Base-by-base conservation (phyloP, 2,329 filamentous ascomycete species). In the Lecanicillium sp. region DNA sequence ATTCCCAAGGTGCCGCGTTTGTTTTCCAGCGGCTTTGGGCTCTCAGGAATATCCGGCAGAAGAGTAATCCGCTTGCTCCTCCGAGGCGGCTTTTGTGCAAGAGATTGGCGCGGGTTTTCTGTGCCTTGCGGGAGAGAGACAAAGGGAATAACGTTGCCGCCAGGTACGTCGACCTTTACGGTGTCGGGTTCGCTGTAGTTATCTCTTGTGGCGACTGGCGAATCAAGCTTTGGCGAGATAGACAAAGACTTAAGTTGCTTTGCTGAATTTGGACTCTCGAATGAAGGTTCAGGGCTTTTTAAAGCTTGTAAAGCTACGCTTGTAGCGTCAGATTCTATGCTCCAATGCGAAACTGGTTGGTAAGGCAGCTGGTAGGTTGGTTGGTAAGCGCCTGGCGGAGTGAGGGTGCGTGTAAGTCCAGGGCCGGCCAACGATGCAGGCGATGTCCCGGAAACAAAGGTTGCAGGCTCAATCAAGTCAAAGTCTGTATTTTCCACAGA, bases 11-110 rank as follows among this genome's bases (percentile, higher is more conserved):
- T 79, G 11, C 67, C 74, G 30, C 69, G 65, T 55, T 72, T 75
- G 51, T 78, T 63, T 4, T 70, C 68, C 4, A 81, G 59, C 27
- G 75, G 76, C 50, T 73, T 59, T 4, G 78, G 78, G 45, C 67
- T 78, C 52, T 81, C 78, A 25, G 78, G 51, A 43, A 81, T 81
- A 51, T 81, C 78, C 12, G 78, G 75, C 5, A 82, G 65, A 33
- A 70, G 52, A 7, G 75, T 78, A n/a, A 78, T 58, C 30, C 75
- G 70, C 55, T 63, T 75, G 51, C 60, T 74, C 39, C 65, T 70
- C 31, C 76, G 64, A 12, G 70, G 68, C 12, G 77, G 77, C 33
- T 68, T 67, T 41, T 71, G 65, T 2, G 70, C 73, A 3, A 67
- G 47, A 12, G 67, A 68, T 9, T 71, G 70, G 6, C 39, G 54